Evolutionary conservation across 305 asterid genomes (phyloP), one percentile per base, ranked within the genome.

Genomic region (Euphrasia arctica): DNA sequence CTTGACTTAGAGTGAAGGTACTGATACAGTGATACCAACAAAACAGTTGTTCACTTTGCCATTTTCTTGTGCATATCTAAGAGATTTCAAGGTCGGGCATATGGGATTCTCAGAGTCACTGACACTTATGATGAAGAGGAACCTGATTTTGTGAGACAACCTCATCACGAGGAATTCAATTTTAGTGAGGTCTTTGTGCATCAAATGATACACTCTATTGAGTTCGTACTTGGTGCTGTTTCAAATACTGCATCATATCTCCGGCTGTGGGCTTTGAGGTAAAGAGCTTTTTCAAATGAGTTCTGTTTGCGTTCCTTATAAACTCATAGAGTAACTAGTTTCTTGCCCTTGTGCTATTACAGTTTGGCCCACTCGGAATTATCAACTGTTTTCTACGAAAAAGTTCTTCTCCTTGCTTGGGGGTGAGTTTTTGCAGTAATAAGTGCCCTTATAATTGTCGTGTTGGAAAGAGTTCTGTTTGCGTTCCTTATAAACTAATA

Each of bases 221-320:
- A 93, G 79, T 93, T 93, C 62, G 96, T 93, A 56, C 89, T 93
- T 51, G 98, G 98, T 62, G 95, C 98, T 49, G 98, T 93, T 75
- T 90, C 98, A 56, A 93, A 93, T 75, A 93, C 98, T 60, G 97
- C 98, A 59, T 93, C 98, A 27, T 90, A 93, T 75, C 98, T 90
- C 66, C 88, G 97, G 65, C 83, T 93, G 50, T 93, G 98, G 98
- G 98, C 97, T 67, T 80, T 93, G 79, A 93, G 98, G 98, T 93
- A 72, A 32, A 45, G 64, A 51, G 62, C 58, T 5, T 5, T 71
- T 60, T 48, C 54, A 60, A 50, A 49, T 70, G 42, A n/a, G 13
- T 22, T 62, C 65, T 54, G 47, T 36, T 7, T 25, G 10, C n/a
- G 5, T 54, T 18, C 58, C 11, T 41, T 54, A 45, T 73, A 12